Conservation (phyloP, 2,329 filamentous ascomycete species). For the Beauveria sp. region DNA sequence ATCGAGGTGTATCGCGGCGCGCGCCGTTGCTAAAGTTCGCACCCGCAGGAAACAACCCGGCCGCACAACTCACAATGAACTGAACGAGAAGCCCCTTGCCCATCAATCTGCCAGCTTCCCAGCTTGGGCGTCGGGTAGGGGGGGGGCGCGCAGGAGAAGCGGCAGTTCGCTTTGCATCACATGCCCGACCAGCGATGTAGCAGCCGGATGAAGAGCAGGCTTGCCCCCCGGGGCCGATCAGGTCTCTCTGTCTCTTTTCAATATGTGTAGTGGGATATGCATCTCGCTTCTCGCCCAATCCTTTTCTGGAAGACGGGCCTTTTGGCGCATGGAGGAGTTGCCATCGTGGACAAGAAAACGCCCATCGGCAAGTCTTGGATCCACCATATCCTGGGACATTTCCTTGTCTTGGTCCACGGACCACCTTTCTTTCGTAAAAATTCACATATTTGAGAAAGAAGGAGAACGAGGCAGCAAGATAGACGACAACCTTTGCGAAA, state of each 20-base stretch:
- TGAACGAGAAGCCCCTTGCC: background rate
- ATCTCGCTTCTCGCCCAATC: background rate
- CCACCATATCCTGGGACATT: background rate
- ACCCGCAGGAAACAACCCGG: background rate
- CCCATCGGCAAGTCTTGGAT: background rate
- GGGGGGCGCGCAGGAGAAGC: background rate
- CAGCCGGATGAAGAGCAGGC: background rate
- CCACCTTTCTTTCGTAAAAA: background rate
- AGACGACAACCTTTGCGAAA: background rate
- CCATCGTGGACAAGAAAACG: background rate
- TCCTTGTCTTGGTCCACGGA: constrained; percentile 8
- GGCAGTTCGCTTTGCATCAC: background rate
- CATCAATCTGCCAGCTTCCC: background rate
- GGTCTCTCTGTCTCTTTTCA: background rate
- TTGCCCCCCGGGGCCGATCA: background rate
- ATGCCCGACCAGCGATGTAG: background rate
- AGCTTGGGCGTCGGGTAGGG: background rate
- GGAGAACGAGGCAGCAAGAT: background rate
- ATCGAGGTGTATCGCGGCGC: background rate
- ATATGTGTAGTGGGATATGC: background rate
- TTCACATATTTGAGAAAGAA: background rate
- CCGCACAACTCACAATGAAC: background rate
- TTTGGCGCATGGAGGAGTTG: background rate
- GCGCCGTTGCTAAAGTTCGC: background rate
- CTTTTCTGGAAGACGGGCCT: background rate